These are phyloP conservation scores for Fraxinus sp. DNA, from an alignment of 305 asterid genomes.

Conservation along the genomic window DNA sequence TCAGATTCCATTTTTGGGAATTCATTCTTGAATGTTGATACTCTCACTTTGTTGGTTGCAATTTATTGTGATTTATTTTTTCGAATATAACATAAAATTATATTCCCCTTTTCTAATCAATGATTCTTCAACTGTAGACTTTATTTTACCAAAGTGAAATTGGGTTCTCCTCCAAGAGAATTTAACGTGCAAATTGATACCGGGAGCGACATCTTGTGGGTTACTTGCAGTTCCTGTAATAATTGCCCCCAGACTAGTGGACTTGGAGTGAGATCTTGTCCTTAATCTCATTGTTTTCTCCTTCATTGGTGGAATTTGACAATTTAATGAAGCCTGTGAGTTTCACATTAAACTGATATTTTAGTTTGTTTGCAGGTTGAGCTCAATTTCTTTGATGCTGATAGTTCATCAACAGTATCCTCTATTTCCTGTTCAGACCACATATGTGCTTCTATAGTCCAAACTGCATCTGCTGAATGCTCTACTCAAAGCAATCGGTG, in stretches of 20 bases:
- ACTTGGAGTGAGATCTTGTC: slow-evolving; percentile 58
- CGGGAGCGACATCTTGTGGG: slow-evolving; percentile 95
- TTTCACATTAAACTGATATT: slow-evolving; percentile 18
- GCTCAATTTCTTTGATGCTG: slow-evolving; percentile 67
- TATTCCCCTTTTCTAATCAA: not conserved
- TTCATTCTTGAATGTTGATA: slow-evolving; percentile 18
- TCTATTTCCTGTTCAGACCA: slow-evolving; percentile 68
- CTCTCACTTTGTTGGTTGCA: slow-evolving; percentile 13
- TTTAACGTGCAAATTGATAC: slow-evolving; percentile 92
- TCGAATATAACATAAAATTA: not conserved
- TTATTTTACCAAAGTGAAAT: slow-evolving; percentile 77
- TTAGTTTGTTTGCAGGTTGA: slow-evolving; percentile 50
- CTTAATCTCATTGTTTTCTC: slow-evolving; percentile 18
- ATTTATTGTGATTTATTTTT: not conserved
- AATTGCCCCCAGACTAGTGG: slow-evolving; percentile 87
- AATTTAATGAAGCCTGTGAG: slow-evolving; percentile 6
- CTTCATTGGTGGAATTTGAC: not conserved
- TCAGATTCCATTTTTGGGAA: not conserved
- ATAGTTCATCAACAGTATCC: slow-evolving; percentile 68
- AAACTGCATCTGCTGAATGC: slow-evolving; percentile 68
- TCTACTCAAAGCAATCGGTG: slow-evolving; percentile 61
- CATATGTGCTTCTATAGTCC: slow-evolving; percentile 63
- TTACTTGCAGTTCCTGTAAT: slow-evolving; percentile 77
- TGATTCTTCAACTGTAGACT: slow-evolving; percentile 49
- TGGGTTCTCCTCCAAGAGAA: slow-evolving; percentile 96